phyloP scores from a whole-genome alignment of 1,284 basidiomycete genomes.

The Sporisorium reilianum region DNA sequence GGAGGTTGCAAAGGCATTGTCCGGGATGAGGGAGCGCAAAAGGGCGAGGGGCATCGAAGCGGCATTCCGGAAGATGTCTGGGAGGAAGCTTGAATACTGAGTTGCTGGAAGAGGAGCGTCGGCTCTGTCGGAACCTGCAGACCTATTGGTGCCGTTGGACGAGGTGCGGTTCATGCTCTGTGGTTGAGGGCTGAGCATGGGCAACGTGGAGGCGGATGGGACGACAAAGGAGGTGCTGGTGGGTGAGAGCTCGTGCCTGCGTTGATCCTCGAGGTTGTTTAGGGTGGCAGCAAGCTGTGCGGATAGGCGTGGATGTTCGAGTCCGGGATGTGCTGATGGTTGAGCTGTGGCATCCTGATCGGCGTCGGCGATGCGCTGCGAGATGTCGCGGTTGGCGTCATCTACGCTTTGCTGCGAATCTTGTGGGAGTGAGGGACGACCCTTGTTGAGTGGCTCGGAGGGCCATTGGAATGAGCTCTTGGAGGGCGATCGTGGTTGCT shows the following conservation, averaged over 20 bases:
- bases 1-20: slow-evolving; percentile 39
- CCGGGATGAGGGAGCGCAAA: slow-evolving; percentile 47
- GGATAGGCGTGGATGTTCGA: slow-evolving; percentile 24
- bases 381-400: slow-evolving; percentile 36
- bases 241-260: slow-evolving; percentile 28
- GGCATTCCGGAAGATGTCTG: slow-evolving; percentile 38
- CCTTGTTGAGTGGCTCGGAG: slow-evolving; percentile 34
- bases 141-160: slow-evolving; percentile 32
- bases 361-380: slow-evolving; percentile 35
- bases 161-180: slow-evolving; percentile 29
- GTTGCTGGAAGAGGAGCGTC: background rate
- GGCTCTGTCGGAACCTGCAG: slow-evolving; percentile 21
- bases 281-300: slow-evolving; percentile 22
- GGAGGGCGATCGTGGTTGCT: slow-evolving; percentile 13
- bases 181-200: slow-evolving; percentile 23
- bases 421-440: slow-evolving; percentile 30
- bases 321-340: slow-evolving; percentile 4
- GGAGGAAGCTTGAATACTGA: slow-evolving; percentile 22
- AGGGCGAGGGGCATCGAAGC: slow-evolving; percentile 45
- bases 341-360: slow-evolving; percentile 23
- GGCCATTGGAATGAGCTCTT: slow-evolving; percentile 36
- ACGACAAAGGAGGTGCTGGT: slow-evolving; percentile 14
- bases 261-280: slow-evolving; percentile 30
- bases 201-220: background rate
- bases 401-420: slow-evolving; percentile 41